Base-by-base conservation (phyloP, 1,284 basidiomycete species). In the Malassezia caprae region DNA sequence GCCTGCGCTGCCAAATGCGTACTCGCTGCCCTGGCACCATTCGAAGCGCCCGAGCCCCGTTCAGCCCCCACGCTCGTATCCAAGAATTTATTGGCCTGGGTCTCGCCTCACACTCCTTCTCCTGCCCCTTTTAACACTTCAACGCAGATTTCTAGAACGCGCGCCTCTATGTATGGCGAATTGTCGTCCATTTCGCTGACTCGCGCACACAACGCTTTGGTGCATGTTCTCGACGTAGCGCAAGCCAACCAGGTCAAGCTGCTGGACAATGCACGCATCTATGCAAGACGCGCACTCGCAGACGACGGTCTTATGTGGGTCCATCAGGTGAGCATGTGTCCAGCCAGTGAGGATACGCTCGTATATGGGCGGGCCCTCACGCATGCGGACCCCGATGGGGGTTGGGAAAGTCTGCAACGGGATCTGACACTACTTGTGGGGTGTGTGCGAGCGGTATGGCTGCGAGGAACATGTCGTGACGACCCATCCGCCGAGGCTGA, bases 261-360 rank as follows among this genome's bases (percentile, higher is more conserved):
- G 17, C 42, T 52, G 19, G 50, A 44, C 24, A 35, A 57, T 39
- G 55, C 55, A 8, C 55, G 55, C 23, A 40, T 57, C 6, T 57
- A 57, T 31, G 45, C 42, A 7, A 42, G 55, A 13, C 48, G 46
- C 8, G 55, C 55, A 8, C 42, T 57, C 13, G 48, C 41, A 4
- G 55, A 57, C 30, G 44, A 57, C 11, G 55, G 55, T 2, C 30
- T 52, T 4, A 31, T 19, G 37, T 57, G 55, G 55, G 43, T 52
- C 8, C 35, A 15, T 19, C 55, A 52, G 15, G 32, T 52, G 19
- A 10, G 17, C 15, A 13, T 26, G 11, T 12, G n/a, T 24, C 13
- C 41, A 1, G 24, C 35, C 8, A 15, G 10, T 2, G 37, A 43
- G 4, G 37, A 10, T 8, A 37, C 44, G 11, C 21, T 51, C 15